Conservation (phyloP, 1,139 yeast genomes). For the Debaryomyces udenii region DNA sequence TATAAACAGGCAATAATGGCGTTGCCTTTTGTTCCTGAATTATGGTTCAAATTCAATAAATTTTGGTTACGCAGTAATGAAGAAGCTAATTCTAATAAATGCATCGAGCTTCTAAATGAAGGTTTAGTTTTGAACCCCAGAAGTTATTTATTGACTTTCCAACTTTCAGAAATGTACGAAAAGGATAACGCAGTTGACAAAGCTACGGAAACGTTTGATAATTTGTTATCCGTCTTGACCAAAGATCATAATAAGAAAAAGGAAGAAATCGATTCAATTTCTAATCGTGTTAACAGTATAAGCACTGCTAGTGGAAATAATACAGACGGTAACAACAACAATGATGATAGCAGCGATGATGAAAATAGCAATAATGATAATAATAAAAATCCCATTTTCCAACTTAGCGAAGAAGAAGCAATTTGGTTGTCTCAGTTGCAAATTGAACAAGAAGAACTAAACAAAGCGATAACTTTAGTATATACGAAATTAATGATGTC, state of each 20-base stretch:
- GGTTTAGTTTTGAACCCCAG: slow-evolving; percentile 70
- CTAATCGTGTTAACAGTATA: slow-evolving; percentile 20
- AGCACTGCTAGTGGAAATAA: slow-evolving; percentile 11
- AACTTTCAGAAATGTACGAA: slow-evolving; percentile 73
- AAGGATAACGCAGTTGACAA: slow-evolving; percentile 53
- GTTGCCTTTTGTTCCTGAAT: slow-evolving; percentile 74
- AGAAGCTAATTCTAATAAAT: slow-evolving; percentile 36
- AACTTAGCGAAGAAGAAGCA: slow-evolving; percentile 32
- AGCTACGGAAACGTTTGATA: slow-evolving; percentile 55
- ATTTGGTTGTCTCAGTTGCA: slow-evolving; percentile 27
- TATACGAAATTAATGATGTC: slow-evolving; percentile 64
- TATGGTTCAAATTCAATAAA: slow-evolving; percentile 73
- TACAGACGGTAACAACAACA: slow-evolving; percentile 12
- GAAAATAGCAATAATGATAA: slow-evolving; percentile 19
- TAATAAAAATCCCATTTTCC: slow-evolving; percentile 16
- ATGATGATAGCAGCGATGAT: slow-evolving; percentile 20
- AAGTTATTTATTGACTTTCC: slow-evolving; percentile 68
- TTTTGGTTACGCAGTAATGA: slow-evolving; percentile 36
- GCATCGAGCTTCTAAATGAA: slow-evolving; percentile 49
- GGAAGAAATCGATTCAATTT: slow-evolving; percentile 14
- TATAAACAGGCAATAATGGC: slow-evolving; percentile 71
- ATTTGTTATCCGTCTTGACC: slow-evolving; percentile 47
- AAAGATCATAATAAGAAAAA: slow-evolving; percentile 28
- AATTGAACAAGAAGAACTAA: slow-evolving; percentile 24
- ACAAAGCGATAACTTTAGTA: slow-evolving; percentile 48